phyloP scores from a whole-genome alignment of 345 rosid species.

The Mallotus nudiflorus region DNA sequence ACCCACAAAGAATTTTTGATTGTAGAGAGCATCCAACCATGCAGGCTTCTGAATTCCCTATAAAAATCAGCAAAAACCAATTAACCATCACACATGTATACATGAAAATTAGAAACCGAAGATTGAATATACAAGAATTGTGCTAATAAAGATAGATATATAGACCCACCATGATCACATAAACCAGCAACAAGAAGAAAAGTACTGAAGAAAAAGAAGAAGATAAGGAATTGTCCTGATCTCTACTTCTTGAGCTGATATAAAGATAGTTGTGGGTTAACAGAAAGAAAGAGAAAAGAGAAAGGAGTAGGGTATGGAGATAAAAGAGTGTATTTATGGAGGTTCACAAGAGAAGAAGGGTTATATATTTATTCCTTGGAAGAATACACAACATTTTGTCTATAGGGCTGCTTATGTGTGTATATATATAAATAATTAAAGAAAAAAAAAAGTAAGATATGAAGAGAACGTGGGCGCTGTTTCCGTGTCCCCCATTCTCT shows the following conservation, averaged over 20 bases:
- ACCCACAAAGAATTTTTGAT: slow-evolving; percentile 71
- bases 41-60: slow-evolving; percentile 84
- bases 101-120: background rate
- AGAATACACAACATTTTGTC: slow-evolving; percentile 37
- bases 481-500: slow-evolving; percentile 74
- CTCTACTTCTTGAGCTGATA: slow-evolving; percentile 18
- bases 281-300: slow-evolving; percentile 16
- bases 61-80: background rate
- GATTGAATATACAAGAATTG: too few relatives aligned
- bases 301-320: slow-evolving; percentile 35
- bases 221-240: too few relatives aligned
- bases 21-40: slow-evolving; percentile 91
- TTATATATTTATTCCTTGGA: slow-evolving; percentile 56
- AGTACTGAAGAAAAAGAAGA: background rate
- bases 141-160: background rate
- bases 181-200: slow-evolving; percentile 18
- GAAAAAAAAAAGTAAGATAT: slow-evolving; percentile 18
- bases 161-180: slow-evolving; percentile 54
- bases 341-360: slow-evolving; percentile 50
- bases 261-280: slow-evolving; percentile 26
- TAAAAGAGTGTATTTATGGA: slow-evolving; percentile 58
- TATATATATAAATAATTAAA: background rate
- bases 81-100: slow-evolving; percentile 3
- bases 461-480: slow-evolving; percentile 90
- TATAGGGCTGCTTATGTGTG: slow-evolving; percentile 3